Conservation (phyloP, 1,284 basidiomycete genomes). For the Boletus semigastroideus region DNA sequence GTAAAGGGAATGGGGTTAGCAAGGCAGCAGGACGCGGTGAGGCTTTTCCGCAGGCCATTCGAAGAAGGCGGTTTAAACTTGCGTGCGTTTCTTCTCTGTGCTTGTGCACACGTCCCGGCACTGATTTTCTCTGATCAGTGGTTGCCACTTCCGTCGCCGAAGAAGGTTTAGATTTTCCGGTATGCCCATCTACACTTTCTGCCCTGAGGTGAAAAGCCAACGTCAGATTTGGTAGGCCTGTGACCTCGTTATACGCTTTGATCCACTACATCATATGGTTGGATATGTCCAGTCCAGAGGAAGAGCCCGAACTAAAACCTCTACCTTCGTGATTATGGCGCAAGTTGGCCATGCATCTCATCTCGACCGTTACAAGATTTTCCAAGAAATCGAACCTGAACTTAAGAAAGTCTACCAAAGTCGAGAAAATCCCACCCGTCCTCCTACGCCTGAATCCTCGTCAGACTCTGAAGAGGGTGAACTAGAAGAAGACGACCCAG, state of each 20-base stretch:
- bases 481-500: constrained; percentile 45
- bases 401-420: constrained; percentile 62
- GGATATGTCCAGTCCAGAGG: constrained; percentile 84
- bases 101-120: not conserved
- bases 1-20: constrained; percentile 51
- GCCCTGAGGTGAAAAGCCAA: constrained; percentile 1
- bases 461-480: constrained; percentile 36
- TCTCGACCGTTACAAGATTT: constrained; percentile 54
- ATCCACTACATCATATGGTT: constrained; percentile 74
- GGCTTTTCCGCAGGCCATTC: constrained; percentile 63
- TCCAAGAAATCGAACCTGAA: constrained; percentile 60
- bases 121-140: constrained; percentile 42
- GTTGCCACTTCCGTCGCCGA: constrained; percentile 85
- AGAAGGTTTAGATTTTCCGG: constrained; percentile 85
- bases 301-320: constrained; percentile 71
- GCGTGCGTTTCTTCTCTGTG: constrained; percentile 43
- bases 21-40: constrained; percentile 59
- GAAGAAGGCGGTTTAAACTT: constrained; percentile 66
- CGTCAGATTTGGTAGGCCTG: constrained; percentile 53
- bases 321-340: constrained; percentile 79
- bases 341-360: constrained; percentile 56
- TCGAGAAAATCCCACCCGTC: constrained; percentile 38
- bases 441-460: constrained; percentile 26
- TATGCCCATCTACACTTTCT: constrained; percentile 30
- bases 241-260: constrained; percentile 82